These are phyloP conservation scores for Penicillium sp. DNA, from an alignment of 2,329 filamentous ascomycete species.

Conservation along the genomic window DNA sequence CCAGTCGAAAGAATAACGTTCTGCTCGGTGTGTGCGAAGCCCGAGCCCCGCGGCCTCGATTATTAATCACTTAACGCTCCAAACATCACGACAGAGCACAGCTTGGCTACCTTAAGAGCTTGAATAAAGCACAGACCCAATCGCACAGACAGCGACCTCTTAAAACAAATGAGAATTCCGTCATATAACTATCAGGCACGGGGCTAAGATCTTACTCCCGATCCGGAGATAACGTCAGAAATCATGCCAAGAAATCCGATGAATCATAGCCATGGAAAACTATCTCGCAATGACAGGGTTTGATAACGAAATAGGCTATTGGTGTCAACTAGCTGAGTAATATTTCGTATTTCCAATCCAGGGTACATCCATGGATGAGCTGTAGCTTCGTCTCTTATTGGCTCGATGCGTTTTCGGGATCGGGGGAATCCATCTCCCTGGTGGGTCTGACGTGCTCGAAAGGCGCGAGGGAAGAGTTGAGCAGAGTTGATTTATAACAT, in stretches of 20 bases:
- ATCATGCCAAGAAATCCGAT: neutral
- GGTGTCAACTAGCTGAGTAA: neutral
- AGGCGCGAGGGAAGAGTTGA: neutral
- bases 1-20: neutral
- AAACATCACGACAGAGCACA: neutral
- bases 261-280: neutral
- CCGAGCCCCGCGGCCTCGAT: neutral
- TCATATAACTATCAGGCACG: neutral
- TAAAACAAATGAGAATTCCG: neutral
- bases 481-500: slow-evolving; percentile 1
- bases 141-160: neutral
- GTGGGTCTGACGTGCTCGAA: slow-evolving; percentile 1
- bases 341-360: neutral
- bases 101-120: neutral
- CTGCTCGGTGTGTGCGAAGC: neutral
- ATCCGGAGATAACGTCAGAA: neutral
- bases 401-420: slow-evolving; percentile 1
- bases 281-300: neutral
- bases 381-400: neutral
- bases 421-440: neutral
- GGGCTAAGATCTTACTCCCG: neutral
- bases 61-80: neutral
- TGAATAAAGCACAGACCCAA: neutral
- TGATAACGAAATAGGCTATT: neutral
- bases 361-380: neutral